These are phyloP conservation scores for Styphnolobium japonicum DNA, from an alignment of 306 rosid species.

Conservation along the genomic window DNA sequence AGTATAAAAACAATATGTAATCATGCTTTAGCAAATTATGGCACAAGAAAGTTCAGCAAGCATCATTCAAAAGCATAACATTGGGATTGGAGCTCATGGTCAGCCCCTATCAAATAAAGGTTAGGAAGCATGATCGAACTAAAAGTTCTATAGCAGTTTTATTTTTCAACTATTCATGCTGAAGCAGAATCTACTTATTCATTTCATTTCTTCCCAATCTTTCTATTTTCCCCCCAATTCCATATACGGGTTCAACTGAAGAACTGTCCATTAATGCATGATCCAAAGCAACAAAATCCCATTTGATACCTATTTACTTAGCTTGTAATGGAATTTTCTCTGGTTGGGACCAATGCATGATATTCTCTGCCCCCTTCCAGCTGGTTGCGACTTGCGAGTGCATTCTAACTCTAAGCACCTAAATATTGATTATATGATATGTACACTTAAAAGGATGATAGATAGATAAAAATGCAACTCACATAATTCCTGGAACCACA, in stretches of 20 bases:
- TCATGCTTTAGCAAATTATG: constrained; percentile 2
- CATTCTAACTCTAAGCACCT: neutral
- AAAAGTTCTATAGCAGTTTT: constrained; percentile 15
- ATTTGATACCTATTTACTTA: neutral
- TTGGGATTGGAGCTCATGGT: constrained; percentile 31
- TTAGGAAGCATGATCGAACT: constrained; percentile 14
- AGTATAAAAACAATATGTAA: neutral
- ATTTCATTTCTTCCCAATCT: neutral
- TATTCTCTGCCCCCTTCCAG: neutral
- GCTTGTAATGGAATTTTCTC: neutral
- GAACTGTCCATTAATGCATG: neutral
- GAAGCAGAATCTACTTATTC: constrained; percentile 18
- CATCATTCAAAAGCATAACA: constrained; percentile 35
- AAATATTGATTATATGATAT: neutral
- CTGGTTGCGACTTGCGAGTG: neutral
- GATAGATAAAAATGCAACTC: neutral
- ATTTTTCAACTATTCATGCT: neutral
- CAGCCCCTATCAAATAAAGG: constrained; percentile 6
- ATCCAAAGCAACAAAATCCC: constrained; percentile 7
- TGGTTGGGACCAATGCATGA: neutral
- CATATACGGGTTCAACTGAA: neutral
- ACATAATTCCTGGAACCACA: neutral
- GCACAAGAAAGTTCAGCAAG: constrained; percentile 1
- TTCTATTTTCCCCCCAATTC: neutral
- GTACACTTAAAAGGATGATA: neutral